Base-by-base conservation (phyloP, 805 yeast genomes). In the Candida sithepensis region DNA sequence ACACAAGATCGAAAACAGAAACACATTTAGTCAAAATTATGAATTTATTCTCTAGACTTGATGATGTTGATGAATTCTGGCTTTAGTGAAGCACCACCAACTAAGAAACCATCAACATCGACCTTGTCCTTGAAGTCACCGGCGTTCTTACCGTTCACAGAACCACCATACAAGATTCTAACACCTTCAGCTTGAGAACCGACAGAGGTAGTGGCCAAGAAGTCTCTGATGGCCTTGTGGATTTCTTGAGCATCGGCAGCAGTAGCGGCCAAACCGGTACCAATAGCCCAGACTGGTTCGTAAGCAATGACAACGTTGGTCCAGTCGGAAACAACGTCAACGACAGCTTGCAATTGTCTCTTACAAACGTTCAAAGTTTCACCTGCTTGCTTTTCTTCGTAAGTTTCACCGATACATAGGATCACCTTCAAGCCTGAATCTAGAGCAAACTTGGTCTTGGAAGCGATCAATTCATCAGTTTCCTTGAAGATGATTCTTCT, bases 281-380 rank as follows among this genome's bases (percentile, higher is more conserved):
- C 99, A 64, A 94, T 94, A 63, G 99, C 99, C 99, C 99, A 94
- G 60, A 94, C 96, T 63, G 99, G 99, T 78, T 94, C 99, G 77
- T 94, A 94, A 65, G 99, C 99, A 70, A 94, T 75, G 57, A 94
- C 98, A 59, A 94, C 78, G 71, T 87, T 79, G 55, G 85, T 64
- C 98, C 98, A 92, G 83, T 91, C 97, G 19, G 56, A 48, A 54
- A 89, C 84, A 52, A 84, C 76, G 68, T 82, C 85, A 64, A 86
- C 73, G 53, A 86, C 97, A 53, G 98, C 97, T 59, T 81, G 78
- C 66, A 92, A 78, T 80, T 94, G 98, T 77, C 87, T 83, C 69
- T 85, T 80, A 72, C 88, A 84, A 54, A 94, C 96, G 24, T 82
- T 80, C 62, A 92, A 79, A 63, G 99, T 92, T 71, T 81, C 68